phyloP scores from a whole-genome alignment of 768 basidiomycete genomes.

The Chalciporus sphaerocephalus region DNA sequence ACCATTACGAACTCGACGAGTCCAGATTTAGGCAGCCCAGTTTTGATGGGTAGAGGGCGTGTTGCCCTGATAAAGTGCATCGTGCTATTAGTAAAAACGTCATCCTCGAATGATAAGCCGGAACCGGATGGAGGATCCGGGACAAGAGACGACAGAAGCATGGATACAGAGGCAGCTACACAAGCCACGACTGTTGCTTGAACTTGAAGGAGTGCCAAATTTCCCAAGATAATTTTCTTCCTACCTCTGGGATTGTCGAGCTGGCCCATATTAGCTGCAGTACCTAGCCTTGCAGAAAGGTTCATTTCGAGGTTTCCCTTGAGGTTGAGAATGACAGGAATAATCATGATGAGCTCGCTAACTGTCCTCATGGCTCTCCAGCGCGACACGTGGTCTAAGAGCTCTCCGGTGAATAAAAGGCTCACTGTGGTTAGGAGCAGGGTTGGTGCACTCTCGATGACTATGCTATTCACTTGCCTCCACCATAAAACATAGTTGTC shows the following conservation, averaged over 20 bases:
- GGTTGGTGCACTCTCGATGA: conserved; percentile 83
- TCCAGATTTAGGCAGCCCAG: conserved; percentile 34
- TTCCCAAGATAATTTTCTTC: conserved; percentile 69
- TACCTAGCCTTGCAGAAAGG: conserved; percentile 90
- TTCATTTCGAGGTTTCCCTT: conserved; percentile 99
- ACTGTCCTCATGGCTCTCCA: conserved; percentile 89
- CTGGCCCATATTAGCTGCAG: conserved; percentile 90
- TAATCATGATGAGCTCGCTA: conserved; percentile 94
- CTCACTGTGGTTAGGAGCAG: conserved; percentile 80
- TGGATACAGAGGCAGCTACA: conserved; percentile 74
- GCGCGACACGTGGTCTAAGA: conserved; percentile 79
- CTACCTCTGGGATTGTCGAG: conserved; percentile 69
- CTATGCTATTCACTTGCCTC: conserved; percentile 57
- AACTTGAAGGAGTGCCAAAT: conserved; percentile 83
- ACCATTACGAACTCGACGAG: conserved; percentile 62
- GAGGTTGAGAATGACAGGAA: conserved; percentile 90
- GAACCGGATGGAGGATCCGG: conserved; percentile 31
- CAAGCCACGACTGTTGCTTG: conserved; percentile 90
- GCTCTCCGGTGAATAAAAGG: conserved; percentile 84
- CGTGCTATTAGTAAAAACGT: conserved; percentile 11
- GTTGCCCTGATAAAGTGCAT: conserved; percentile 18
- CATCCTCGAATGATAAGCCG: conserved; percentile 4
- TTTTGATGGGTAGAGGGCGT: conserved; percentile 22
- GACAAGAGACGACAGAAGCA: conserved; percentile 64
- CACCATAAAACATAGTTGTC: conserved; percentile 33